Evolutionary conservation across 306 rosid species (phyloP).

Genomic region (Prunus mongolica): DNA sequence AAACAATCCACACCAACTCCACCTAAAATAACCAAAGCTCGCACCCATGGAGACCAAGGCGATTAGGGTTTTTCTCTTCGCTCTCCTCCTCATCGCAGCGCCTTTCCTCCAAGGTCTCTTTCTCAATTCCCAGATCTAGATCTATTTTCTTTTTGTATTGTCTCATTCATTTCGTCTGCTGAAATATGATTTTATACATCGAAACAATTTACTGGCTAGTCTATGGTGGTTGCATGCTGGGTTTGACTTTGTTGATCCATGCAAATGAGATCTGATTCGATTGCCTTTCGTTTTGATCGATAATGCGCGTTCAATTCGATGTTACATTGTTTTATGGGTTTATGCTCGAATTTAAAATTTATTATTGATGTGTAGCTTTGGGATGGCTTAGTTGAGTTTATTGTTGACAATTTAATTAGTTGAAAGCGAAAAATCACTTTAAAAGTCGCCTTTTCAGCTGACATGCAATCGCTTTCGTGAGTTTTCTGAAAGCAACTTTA

Average conservation of each 20-base stretch:
- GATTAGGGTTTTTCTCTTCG: constrained; percentile 53
- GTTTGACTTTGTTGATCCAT: constrained; percentile 20
- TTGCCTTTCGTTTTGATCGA: constrained; percentile 2
- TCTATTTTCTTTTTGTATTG: constrained; percentile 8
- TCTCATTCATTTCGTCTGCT: neutral
- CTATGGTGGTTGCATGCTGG: constrained; percentile 36
- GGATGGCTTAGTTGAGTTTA: neutral
- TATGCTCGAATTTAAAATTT: neutral
- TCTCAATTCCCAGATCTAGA: constrained; percentile 52
- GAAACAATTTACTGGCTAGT: neutral
- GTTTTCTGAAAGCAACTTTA: neutral
- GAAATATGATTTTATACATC: neutral
- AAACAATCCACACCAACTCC: neutral
- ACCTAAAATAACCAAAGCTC: constrained; percentile 24
- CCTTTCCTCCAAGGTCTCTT: constrained; percentile 67
- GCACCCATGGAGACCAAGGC: constrained; percentile 44
- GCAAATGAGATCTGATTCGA: constrained; percentile 26
- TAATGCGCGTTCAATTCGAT: neutral
- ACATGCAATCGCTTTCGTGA: neutral
- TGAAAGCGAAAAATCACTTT: neutral
- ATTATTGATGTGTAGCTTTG: neutral
- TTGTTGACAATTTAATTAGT: neutral
- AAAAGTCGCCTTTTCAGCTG: neutral
- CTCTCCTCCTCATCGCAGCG: constrained; percentile 64
- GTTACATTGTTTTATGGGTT: neutral